Percentiles rank a stretch among this genome's conserved stretches.
phyloP scores from a whole-genome alignment of 2,329 filamentous ascomycete species.

The Cladophialophora chaetospira region DNA sequence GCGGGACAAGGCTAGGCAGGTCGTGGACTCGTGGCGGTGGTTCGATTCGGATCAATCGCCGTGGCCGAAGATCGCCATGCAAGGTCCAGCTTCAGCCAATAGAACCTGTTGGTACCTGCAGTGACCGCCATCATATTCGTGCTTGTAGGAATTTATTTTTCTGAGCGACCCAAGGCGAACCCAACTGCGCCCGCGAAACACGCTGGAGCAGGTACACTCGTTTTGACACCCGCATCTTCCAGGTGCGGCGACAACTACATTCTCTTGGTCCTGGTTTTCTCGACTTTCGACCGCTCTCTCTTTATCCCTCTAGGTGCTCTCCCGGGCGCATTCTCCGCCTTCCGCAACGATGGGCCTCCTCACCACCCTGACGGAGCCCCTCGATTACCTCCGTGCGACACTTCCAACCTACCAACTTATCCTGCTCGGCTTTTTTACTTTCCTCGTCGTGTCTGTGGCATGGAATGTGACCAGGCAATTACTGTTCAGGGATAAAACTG shows the following conservation, averaged over 20 bases:
- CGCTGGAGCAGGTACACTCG: not conserved
- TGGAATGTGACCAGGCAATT: conserved; percentile 81
- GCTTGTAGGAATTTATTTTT: conserved; percentile 16
- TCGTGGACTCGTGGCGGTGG: conserved; percentile 7
- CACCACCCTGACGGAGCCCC: conserved; percentile 47
- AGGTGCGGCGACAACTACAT: not conserved
- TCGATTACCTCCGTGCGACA: conserved; percentile 50
- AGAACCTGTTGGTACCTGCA: conserved; percentile 16
- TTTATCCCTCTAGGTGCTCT: not conserved
- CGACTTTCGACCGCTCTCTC: not conserved
- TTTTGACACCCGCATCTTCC: not conserved
- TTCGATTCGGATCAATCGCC: conserved; percentile 21
- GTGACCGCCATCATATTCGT: not conserved
- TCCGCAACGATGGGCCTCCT: conserved; percentile 54
- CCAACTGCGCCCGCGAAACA: not conserved
- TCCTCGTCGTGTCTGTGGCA: conserved; percentile 61
- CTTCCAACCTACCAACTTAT: conserved; percentile 51
- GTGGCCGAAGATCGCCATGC: conserved; percentile 6
- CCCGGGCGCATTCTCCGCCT: not conserved
- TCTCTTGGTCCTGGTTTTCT: not conserved
- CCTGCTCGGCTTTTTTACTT: conserved; percentile 47
- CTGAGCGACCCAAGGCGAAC: not conserved
- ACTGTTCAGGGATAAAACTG: conserved; percentile 77
- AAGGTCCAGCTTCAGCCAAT: conserved; percentile 16
- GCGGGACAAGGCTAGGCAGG: not conserved